Base-by-base conservation (phyloP, 2,329 filamentous ascomycete species). In the Xylaria sp. region DNA sequence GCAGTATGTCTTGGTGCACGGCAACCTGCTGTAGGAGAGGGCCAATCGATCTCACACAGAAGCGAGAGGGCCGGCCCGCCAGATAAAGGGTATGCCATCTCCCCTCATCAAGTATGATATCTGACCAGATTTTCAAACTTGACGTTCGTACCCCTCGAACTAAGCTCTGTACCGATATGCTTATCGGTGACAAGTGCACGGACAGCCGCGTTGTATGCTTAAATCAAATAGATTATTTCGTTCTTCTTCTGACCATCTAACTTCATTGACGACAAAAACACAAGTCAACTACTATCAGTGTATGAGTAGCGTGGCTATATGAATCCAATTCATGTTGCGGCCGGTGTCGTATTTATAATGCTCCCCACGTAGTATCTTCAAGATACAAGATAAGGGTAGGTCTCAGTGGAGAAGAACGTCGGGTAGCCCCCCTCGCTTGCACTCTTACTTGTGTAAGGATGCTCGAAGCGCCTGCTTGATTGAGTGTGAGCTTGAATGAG, bases 1-100 rank as follows among this genome's bases (percentile, higher is more conserved):
- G 69, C 50, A 59, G 64, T 71, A 39, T 72, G 66, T 69, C 60
- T 71, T 63, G 62, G 42, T 36, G 11, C 56, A 57, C 67, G 69
- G 71, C 56, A 65, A 27, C 54, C 57, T 69, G 69, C 66, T 57
- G 61, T 45, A 50, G 51, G 21, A 48, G 47, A 53, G 53, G 66
- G 53, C 71, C 70, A 69, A 72, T 69, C 21, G 55, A 64, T 68
- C 57, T 64, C 45, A 39, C 50, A 59, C 32, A 57, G 60, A 70
- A 71, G 67, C 67, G 67, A 69, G 56, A 53, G 45, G 27, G 27
- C 55, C 64, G 54, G 58, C n/a, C 61, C 61, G 58, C 65, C 51
- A 34, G 64, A 47, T 61, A 50, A 51, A 57, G 17, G 6, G 12
- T 11, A 7, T 36, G 2, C 7, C 57, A 54, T 48, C 45, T 58